phyloP scores from a whole-genome alignment of 2,329 filamentous ascomycete species.

The Aspergillus sp. region DNA sequence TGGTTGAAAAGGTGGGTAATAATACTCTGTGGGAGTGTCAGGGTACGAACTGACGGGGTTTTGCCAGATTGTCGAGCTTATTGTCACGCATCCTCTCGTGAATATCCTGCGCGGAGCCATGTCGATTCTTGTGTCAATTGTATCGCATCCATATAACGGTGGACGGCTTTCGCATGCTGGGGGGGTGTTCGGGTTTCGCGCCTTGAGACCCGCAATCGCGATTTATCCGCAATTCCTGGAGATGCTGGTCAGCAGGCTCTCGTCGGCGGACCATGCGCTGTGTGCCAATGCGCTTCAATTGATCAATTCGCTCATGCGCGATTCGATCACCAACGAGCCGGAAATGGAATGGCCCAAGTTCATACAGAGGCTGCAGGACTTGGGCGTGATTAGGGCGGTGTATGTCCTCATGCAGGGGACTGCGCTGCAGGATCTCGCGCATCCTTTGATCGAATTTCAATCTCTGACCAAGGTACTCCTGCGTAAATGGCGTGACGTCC shows the following conservation, averaged over 20 bases:
- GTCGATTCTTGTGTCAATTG: constrained; percentile 89
- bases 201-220: constrained; percentile 82
- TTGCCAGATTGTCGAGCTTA: constrained; percentile 69
- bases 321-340: constrained; percentile 70
- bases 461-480: constrained; percentile 79
- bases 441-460: constrained; percentile 89
- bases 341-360: constrained; percentile 90
- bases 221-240: constrained; percentile 91
- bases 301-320: constrained; percentile 89
- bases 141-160: constrained; percentile 67
- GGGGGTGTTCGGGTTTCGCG: constrained; percentile 75
- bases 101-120: constrained; percentile 96
- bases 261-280: constrained; percentile 87
- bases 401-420: constrained; percentile 92
- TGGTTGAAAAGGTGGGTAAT: constrained; percentile 51
- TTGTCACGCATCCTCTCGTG: constrained; percentile 90
- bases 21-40: too few relatives aligned
- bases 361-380: constrained; percentile 84
- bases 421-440: constrained; percentile 78
- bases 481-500: constrained; percentile 77
- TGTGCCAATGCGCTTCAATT: constrained; percentile 93
- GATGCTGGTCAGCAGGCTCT: constrained; percentile 82
- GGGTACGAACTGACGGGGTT: neutral
- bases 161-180: constrained; percentile 47
- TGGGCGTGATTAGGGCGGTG: constrained; percentile 86